Percentiles rank a stretch among this genome's conserved stretches.
phyloP scores from a whole-genome alignment of 2,329 filamentous ascomycete species.

The Xylaria digitata region DNA sequence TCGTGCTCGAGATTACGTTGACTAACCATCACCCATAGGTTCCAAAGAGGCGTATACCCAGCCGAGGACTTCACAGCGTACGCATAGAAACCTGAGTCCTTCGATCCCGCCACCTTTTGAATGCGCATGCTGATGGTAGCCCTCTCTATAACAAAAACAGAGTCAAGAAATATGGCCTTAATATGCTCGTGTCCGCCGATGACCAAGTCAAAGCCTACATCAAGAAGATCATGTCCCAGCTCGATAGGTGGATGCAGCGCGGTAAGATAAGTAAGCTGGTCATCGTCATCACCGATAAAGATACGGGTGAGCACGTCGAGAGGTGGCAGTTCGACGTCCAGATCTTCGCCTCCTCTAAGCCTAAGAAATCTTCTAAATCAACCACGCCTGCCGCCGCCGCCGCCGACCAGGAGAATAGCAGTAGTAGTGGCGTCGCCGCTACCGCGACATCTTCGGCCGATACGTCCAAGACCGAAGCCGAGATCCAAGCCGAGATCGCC shows the following conservation, averaged over 20 bases:
- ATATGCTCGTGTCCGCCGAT: constrained; percentile 96
- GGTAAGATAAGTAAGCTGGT: constrained; percentile 98
- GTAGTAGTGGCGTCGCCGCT: constrained; percentile 47
- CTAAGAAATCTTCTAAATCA: constrained; percentile 61
- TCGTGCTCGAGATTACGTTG: not conserved
- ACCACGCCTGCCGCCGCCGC: constrained; percentile 52
- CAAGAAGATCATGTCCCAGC: constrained; percentile 98
- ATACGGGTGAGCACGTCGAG: constrained; percentile 95
- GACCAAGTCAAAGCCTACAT: constrained; percentile 99
- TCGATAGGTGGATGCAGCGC: constrained; percentile 97
- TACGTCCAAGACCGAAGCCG: constrained; percentile 86
- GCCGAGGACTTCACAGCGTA: constrained; percentile 96
- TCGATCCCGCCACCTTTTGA: not conserved
- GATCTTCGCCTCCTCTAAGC: constrained; percentile 59
- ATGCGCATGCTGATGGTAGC: not conserved
- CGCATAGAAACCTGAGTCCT: constrained; percentile 48
- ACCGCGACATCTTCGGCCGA: constrained; percentile 44
- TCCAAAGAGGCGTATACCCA: constrained; percentile 87
- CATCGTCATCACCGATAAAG: constrained; percentile 95
- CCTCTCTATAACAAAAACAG: constrained; percentile 38
- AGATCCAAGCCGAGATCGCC: constrained; percentile 96
- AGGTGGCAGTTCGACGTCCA: constrained; percentile 96
- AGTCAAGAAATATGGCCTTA: constrained; percentile 99
- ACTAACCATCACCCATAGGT: constrained; percentile 61
- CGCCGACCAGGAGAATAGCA: constrained; percentile 76